Base-by-base conservation (phyloP, 768 basidiomycete genomes). In the Tricholoma hemisulphureum region DNA sequence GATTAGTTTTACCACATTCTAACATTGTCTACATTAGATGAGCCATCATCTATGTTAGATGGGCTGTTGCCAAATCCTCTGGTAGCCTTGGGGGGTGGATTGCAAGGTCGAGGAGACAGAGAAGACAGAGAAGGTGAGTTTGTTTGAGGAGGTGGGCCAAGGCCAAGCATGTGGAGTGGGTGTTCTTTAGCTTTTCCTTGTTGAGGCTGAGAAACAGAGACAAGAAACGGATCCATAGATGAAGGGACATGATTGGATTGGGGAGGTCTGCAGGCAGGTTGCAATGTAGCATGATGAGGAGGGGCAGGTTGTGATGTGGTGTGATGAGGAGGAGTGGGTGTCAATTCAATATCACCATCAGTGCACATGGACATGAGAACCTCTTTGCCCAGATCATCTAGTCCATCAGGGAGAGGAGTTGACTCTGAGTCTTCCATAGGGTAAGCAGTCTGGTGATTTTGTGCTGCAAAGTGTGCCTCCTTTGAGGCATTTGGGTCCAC, bases 141-240 rank as follows among this genome's bases (percentile, higher is more conserved):
- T 26, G 13, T 26, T 26, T 46, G 45, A 26, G 24, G 24, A 26
- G 41, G 41, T 43, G 41, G 41, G 41, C 9, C 41, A 21, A 43
- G 41, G 20, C 41, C 41, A 43, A 43, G 41, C 20, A 43, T 43
- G 20, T 43, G 41, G 20, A 43, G 41, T 10, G 41, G 41, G 20
- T 46, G 45, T 46, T 46, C 45, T 46, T 46, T 46, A 46, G 45
- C 45, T 16, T 46, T 46, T 46, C 45, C 24, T 46, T 46, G 24
- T 23, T 26, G 13, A 46, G 45, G 45, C 45, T 46, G 45, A 46
- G 45, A 11, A 26, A 26, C 20, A 13, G 45, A 24, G 7, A 46
- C 45, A 46, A 46, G 11, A 46, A 46, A 46, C 7, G 45, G 45
- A 46, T 46, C 23, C 4, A 14, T 46, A 16, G 45, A 46, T 46